Evolutionary conservation across 2,329 filamentous ascomycete genomes (phyloP).

Genomic region (Orbilia blumenaviensis): DNA sequence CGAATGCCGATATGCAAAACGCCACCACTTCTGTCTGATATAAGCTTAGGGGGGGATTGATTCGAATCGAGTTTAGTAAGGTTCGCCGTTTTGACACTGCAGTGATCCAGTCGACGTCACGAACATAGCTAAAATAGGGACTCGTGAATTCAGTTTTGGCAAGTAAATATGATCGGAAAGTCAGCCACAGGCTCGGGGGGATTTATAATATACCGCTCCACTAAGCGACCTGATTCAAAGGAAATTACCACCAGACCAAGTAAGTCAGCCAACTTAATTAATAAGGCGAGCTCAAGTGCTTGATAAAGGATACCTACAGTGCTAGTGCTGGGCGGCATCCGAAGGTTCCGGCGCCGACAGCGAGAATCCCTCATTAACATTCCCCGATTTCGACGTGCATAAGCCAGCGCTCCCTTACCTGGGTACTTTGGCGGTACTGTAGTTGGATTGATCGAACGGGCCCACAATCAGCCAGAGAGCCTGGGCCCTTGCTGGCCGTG

Average conservation of each 20-base stretch:
- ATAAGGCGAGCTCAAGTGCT: neutral
- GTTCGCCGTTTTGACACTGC: neutral
- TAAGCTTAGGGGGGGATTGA: neutral
- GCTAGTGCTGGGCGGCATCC: slow-evolving; percentile 23
- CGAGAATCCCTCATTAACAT: slow-evolving; percentile 4
- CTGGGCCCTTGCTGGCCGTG: neutral
- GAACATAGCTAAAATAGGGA: neutral
- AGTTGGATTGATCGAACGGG: neutral
- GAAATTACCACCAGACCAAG: neutral
- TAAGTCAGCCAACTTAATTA: neutral
- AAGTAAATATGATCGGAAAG: neutral
- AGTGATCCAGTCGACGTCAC: neutral
- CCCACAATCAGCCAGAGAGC: neutral
- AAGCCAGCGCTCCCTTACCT: too few species aligned
- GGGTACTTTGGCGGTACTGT: too few species aligned
- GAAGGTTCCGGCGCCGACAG: slow-evolving; percentile 50
- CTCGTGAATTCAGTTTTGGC: neutral
- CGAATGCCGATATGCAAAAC: slow-evolving; percentile 26
- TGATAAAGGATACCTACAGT: neutral
- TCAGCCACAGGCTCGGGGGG: neutral
- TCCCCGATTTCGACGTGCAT: neutral
- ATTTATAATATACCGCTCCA: neutral
- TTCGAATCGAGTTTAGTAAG: neutral
- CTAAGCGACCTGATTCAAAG: neutral
- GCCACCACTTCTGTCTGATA: neutral